Evolutionary conservation across 2,329 filamentous ascomycete species (phyloP), one percentile per base, ranked within the genome.

Genomic region (Clonostachys rosea): DNA sequence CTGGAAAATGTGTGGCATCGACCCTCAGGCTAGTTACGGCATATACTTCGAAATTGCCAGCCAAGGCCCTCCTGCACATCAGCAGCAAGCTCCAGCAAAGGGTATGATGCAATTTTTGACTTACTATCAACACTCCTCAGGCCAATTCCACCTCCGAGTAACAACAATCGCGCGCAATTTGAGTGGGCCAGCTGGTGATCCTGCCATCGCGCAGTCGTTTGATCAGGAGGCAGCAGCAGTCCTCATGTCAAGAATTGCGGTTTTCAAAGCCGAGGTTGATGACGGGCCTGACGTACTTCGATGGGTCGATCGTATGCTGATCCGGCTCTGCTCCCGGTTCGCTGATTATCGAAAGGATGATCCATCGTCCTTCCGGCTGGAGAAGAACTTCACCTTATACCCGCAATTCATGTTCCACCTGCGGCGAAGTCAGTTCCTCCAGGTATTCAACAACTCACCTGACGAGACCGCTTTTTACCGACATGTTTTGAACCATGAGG

Each of bases 401-500:
- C 94, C 94, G 24, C 94, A 99, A 65, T 99, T 99, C 72, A 99
- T 99, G 94, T 99, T 99, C 78, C 94, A 99, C 67, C 79, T 99
- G 51, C 87, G 94, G 58, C 84, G 94, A 68, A 96, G 91, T 69
- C 94, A 97, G 68, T 99, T 99, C 75, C 70, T 99, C 54, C 94
- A 99, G 63, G 91, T 99, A 48, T 99, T 99, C 81, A 99, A 99
- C 76, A 99, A 97, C 68, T 97, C 92, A 1, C 94, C 94, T 8
- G 94, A 99, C 59, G 94, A 99, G 70, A 99, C 94, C 20, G 94
- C 94, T n/a, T 99, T 99, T 70, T 96, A 97, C 65, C 83, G 94
- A 51, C 94, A 99, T 63, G 91, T 99, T 4, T 78, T 99, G 53
- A 95, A 97, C 65, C 91, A 97, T 59, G 94, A 99, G 67, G 94